phyloP scores from a whole-genome alignment of 495 filamentous ascomycete genomes.

The Hypoxylon cercidicola region DNA sequence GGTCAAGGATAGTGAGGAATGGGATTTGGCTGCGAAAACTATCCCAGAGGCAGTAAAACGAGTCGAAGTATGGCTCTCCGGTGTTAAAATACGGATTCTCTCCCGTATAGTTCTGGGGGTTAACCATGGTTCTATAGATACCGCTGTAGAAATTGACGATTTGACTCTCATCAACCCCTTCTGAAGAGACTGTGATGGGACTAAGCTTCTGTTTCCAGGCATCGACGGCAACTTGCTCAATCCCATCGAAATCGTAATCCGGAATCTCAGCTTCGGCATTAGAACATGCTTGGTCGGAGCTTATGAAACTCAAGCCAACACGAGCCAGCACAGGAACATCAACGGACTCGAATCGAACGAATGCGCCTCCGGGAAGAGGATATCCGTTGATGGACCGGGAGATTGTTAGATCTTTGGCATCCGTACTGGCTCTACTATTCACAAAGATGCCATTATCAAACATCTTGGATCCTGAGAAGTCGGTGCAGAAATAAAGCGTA shows the following conservation, averaged over 20 bases:
- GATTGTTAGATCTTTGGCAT: constrained; percentile 64
- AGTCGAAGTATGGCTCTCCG: constrained; percentile 81
- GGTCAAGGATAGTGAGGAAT: constrained; percentile 75
- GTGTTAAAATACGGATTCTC: constrained; percentile 81
- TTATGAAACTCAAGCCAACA: constrained; percentile 78
- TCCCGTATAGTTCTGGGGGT: constrained; percentile 81
- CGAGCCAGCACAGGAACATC: constrained; percentile 66
- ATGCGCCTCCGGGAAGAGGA: constrained; percentile 74
- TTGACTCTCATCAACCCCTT: constrained; percentile 62
- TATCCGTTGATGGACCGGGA: constrained; percentile 70
- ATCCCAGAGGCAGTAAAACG: constrained; percentile 85
- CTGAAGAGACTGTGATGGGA: constrained; percentile 65
- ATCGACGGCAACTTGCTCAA: constrained; percentile 61
- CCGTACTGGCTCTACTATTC: constrained; percentile 65
- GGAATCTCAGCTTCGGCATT: constrained; percentile 77
- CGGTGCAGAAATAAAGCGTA: constrained; percentile 70
- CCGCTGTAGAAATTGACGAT: constrained; percentile 76
- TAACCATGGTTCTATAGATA: constrained; percentile 75
- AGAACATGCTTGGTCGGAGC: constrained; percentile 69
- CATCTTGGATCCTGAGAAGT: constrained; percentile 72
- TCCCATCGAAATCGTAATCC: constrained; percentile 69
- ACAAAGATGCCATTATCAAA: constrained; percentile 73
- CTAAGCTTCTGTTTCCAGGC: constrained; percentile 73
- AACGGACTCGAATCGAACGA: constrained; percentile 62
- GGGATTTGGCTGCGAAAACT: constrained; percentile 77